phyloP scores from a whole-genome alignment of 2,329 filamentous ascomycete genomes.

The Trichoderma guizhouense region DNA sequence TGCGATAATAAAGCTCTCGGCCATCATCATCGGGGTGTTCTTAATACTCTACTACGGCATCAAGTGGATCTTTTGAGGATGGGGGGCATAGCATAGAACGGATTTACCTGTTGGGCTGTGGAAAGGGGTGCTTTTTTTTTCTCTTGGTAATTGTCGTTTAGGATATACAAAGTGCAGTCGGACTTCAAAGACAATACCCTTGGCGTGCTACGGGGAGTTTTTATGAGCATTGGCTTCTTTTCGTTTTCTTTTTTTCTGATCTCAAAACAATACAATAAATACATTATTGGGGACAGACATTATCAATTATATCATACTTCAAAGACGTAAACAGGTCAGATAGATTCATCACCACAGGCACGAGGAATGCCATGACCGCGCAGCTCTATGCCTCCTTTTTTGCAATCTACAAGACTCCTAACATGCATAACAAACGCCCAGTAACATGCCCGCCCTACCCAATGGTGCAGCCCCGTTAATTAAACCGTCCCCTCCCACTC shows the following conservation, averaged over 20 bases:
- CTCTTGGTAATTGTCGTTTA: not conserved
- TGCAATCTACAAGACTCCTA: constrained; percentile 31
- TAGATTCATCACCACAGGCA: constrained; percentile 4
- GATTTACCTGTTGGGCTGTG: not conserved
- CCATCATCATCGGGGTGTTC: constrained; percentile 70
- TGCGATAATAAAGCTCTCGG: constrained; percentile 84
- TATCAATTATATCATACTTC: constrained; percentile 4
- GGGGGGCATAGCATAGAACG: not conserved
- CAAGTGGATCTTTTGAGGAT: constrained; percentile 57
- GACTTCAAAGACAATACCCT: constrained; percentile 21
- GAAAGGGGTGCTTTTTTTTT: not conserved
- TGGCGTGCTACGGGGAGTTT: constrained; percentile 15
- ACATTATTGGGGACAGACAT: constrained; percentile 11
- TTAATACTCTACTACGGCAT: constrained; percentile 72
- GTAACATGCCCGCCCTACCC: constrained; percentile 29
- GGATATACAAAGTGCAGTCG: constrained; percentile 10
- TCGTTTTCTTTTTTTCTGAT: not conserved
- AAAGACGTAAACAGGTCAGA: not conserved
- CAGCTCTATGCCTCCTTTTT: constrained; percentile 15
- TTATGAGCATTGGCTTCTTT: not conserved
- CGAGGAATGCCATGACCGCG: not conserved
- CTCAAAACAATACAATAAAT: not conserved
- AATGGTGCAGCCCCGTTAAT: constrained; percentile 21
- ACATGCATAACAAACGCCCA: constrained; percentile 32
- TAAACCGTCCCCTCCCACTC: constrained; percentile 19